These are phyloP conservation scores for Parascedosporium putredinis DNA, from an alignment of 2,329 filamentous ascomycete genomes.

Conservation along the genomic window DNA sequence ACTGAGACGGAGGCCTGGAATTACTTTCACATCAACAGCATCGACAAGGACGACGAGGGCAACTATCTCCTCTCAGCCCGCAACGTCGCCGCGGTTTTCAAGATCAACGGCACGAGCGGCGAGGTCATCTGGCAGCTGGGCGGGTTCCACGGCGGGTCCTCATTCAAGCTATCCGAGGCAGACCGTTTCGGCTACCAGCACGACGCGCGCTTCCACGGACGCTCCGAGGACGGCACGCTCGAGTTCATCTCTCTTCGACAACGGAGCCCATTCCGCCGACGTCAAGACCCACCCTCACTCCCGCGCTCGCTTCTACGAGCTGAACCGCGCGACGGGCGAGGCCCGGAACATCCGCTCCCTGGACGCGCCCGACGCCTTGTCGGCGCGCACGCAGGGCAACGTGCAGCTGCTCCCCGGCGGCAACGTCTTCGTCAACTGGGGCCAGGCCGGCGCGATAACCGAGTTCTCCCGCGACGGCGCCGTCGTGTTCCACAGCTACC, in stretches of 20 bases:
- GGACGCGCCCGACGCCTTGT: constrained; percentile 35
- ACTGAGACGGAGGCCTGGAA: constrained; percentile 31
- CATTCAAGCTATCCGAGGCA: constrained; percentile 24
- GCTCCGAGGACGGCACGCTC: constrained; percentile 26
- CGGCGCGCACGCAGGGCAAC: constrained; percentile 35
- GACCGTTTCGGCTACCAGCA: constrained; percentile 39
- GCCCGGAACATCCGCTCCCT: constrained; percentile 36
- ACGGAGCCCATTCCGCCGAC: constrained; percentile 22
- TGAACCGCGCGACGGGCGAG: constrained; percentile 33
- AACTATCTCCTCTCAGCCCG: constrained; percentile 44
- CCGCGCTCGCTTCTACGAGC: constrained; percentile 12
- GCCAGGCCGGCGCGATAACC: constrained; percentile 35
- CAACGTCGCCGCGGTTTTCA: constrained; percentile 34
- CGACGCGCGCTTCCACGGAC: constrained; percentile 31
- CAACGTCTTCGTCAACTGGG: constrained; percentile 47
- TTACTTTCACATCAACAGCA: constrained; percentile 46
- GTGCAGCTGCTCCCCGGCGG: constrained; percentile 43
- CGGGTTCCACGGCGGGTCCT: constrained; percentile 28
- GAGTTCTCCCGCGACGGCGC: constrained; percentile 36
- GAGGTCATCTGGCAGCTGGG: constrained; percentile 42
- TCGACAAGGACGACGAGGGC: constrained; percentile 37
- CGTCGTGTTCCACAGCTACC: constrained; percentile 41
- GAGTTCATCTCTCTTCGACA: constrained; percentile 44
- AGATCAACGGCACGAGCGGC: constrained; percentile 35
- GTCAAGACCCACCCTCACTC: background rate